Evolutionary conservation across 2,329 filamentous ascomycete species (phyloP), one percentile per base, ranked within the genome.

Genomic region (Didymella pinodella): DNA sequence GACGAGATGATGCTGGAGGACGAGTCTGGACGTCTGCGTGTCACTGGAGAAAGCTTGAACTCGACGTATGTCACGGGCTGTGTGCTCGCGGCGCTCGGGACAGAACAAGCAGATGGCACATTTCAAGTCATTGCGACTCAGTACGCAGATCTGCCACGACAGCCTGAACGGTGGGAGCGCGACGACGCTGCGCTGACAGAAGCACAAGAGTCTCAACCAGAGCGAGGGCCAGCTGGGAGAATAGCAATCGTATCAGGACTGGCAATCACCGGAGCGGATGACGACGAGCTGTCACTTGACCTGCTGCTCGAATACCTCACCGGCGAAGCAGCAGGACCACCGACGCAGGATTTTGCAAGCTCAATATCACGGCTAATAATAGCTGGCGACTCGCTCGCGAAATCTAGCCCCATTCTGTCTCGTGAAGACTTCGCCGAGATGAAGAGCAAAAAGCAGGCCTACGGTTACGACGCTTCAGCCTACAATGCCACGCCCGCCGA

Each of bases 11-110:
- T 96, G 88, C 82, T 99, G 38, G 95, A 99, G 77, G 95, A 99
- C 75, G 94, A 98, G 77, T 97, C 93, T 0, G 95, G 95, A 46
- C 89, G 96, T 25, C 83, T 99, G 65, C 86, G 88, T 20, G 81
- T 99, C 7, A 88, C 90, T 0, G 95, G 95, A 3, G 83, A 86
- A 41, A 77, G 87, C 20, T 80, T 99, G 47, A 82, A 84, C 62
- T 84, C 85, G 0, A 83, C 90, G 25, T 84, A 98, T 7, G 94
- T 97, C 2, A 99, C 95, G 0, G 95, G 95, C 26, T 96, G 92
- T 69, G 93, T 99, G 69, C 85, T 98, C 41, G 93, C 93, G n/a
- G 93, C 93, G 3, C 87, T 99, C 81, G 95, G 95, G 34, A 97
- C 93, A 0, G 95, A 99, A 75, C 97, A 97, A 70, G 84, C 87